A percentile compares a stretch with the other conserved stretches of the same genome.
phyloP scores from a whole-genome alignment of 306 rosid species.

The Cicer chorassanicum region DNA sequence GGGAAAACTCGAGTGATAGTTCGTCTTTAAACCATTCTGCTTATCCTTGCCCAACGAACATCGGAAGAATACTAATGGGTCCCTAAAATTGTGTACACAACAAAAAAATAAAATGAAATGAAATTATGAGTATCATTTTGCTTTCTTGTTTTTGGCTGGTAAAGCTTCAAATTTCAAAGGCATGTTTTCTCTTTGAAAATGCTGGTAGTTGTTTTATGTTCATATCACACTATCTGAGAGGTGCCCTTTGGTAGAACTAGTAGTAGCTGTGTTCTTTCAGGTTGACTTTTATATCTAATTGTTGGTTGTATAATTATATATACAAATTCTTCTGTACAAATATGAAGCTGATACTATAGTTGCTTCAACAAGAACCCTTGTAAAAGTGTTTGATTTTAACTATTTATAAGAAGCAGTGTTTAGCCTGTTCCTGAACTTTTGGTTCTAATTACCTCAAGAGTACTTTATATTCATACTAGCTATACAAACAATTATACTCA shows the following conservation, averaged over 20 bases:
- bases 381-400: slow-evolving; percentile 53
- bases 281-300: slow-evolving; percentile 55
- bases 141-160: slow-evolving; percentile 49
- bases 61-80: slow-evolving; percentile 88
- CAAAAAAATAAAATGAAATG: slow-evolving; percentile 30
- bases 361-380: slow-evolving; percentile 57
- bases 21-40: slow-evolving; percentile 68
- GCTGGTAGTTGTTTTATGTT: slow-evolving; percentile 47
- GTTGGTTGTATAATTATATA: slow-evolving; percentile 60
- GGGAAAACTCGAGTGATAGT: slow-evolving; percentile 66
- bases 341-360: slow-evolving; percentile 59
- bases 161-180: slow-evolving; percentile 44
- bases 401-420: slow-evolving; percentile 47
- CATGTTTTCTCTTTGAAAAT: slow-evolving; percentile 40
- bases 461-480: neutral
- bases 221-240: slow-evolving; percentile 46
- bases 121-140: slow-evolving; percentile 39
- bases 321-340: slow-evolving; percentile 71
- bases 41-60: slow-evolving; percentile 73
- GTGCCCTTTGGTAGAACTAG: slow-evolving; percentile 44
- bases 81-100: slow-evolving; percentile 59
- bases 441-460: slow-evolving; percentile 5
- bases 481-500: too few species aligned
- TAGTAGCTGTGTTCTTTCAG: slow-evolving; percentile 49
- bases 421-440: slow-evolving; percentile 30